Conservation (phyloP, 2,329 filamentous ascomycete genomes). For the Pezicula carpinea region DNA sequence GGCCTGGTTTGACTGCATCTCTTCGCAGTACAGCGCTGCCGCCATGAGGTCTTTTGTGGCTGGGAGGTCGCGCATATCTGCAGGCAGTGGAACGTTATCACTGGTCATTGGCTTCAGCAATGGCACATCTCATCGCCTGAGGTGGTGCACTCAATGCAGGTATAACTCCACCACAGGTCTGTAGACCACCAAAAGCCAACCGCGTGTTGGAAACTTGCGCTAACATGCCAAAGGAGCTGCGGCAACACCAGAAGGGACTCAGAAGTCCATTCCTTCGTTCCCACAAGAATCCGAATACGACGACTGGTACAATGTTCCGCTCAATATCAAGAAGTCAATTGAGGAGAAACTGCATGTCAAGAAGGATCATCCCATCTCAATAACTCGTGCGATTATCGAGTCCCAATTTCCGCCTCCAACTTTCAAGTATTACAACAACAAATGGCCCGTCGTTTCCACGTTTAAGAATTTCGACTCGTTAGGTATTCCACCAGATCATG, state of each 20-base stretch:
- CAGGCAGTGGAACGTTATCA: constrained; percentile 16
- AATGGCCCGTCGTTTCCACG: constrained; percentile 80
- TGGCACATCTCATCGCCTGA: constrained; percentile 9
- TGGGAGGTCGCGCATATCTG: constrained; percentile 13
- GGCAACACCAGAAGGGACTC: background rate
- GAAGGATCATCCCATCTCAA: constrained; percentile 81
- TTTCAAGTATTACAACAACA: constrained; percentile 72
- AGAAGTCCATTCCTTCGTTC: constrained; percentile 25
- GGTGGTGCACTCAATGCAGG: constrained; percentile 23
- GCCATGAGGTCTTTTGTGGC: constrained; percentile 20
- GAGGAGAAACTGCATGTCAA: constrained; percentile 83
- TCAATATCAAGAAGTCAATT: constrained; percentile 69
- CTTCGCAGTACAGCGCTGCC: background rate
- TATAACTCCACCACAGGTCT: constrained; percentile 23
- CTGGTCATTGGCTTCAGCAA: constrained; percentile 22
- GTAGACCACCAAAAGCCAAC: constrained; percentile 3
- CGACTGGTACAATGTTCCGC: constrained; percentile 78
- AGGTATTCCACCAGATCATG: constrained; percentile 83
- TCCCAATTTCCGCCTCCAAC: constrained; percentile 72
- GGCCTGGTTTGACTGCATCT: too few species aligned
- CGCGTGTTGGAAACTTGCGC: background rate
- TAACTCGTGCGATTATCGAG: constrained; percentile 90
- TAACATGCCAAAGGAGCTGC: constrained; percentile 4
- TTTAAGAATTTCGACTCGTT: constrained; percentile 95
- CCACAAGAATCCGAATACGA: constrained; percentile 62